phyloP scores from a whole-genome alignment of 1,284 basidiomycete species.

The Cutaneotrichosporon sp. region DNA sequence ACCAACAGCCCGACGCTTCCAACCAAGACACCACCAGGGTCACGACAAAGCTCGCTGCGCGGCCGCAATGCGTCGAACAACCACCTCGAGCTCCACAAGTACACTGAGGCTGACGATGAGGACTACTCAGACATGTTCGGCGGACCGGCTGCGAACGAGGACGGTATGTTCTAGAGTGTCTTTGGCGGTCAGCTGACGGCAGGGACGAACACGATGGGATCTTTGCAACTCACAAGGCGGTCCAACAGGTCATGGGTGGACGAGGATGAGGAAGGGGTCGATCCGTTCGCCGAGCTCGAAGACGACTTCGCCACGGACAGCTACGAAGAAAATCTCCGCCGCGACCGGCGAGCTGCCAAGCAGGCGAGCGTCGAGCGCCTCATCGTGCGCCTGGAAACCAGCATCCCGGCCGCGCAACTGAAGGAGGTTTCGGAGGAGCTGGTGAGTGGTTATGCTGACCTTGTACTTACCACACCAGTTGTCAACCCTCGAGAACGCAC shows the following conservation, averaged over 20 bases:
- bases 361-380: conserved; percentile 75
- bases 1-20: conserved; percentile 14
- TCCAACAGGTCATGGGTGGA: conserved; percentile 86
- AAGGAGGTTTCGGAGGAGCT: conserved; percentile 82
- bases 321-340: conserved; percentile 79
- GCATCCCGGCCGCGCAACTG: conserved; percentile 71
- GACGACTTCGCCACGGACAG: conserved; percentile 79
- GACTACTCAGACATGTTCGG: conserved; percentile 89
- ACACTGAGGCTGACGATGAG: conserved; percentile 77
- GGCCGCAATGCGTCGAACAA: conserved; percentile 26
- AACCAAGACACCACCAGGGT: conserved; percentile 38
- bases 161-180: not conserved
- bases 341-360: conserved; percentile 85
- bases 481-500: conserved; percentile 67
- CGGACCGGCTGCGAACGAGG: conserved; percentile 54
- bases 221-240: conserved; percentile 66
- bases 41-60: conserved; percentile 39
- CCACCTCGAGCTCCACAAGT: conserved; percentile 64
- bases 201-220: conserved; percentile 26
- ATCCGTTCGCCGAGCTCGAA: conserved; percentile 95
- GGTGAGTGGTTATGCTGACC: conserved; percentile 56
- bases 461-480: conserved; percentile 3
- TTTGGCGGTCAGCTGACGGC: not conserved
- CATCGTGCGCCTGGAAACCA: conserved; percentile 76
- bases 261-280: conserved; percentile 82